Conservation (phyloP, 2,329 filamentous ascomycete species). For the Myriosclerotinia scirpicola region DNA sequence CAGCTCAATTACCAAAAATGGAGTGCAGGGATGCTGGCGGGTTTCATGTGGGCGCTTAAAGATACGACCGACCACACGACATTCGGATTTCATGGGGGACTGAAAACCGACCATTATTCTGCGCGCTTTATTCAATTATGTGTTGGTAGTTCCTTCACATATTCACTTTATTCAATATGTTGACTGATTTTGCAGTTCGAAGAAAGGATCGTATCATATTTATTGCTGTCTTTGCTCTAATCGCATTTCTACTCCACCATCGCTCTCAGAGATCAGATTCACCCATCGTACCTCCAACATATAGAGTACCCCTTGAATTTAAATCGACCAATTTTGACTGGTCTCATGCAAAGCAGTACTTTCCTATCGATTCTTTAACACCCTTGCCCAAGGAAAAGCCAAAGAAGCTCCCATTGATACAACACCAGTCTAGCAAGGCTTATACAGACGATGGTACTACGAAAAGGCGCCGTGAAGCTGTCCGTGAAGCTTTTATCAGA, state of each 20-base stretch:
- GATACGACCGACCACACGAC: too few species aligned
- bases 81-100: too few species aligned
- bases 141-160: conserved; percentile 10
- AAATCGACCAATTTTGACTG: conserved; percentile 6
- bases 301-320: conserved; percentile 11
- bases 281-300: neutral
- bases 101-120: neutral
- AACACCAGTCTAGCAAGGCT: conserved; percentile 9
- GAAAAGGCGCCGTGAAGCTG: conserved; percentile 23
- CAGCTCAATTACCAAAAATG: too few species aligned
- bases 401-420: neutral
- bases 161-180: conserved; percentile 6
- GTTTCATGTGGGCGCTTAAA: too few species aligned
- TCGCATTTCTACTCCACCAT: neutral
- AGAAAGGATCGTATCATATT: conserved; percentile 14
- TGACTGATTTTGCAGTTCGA: conserved; percentile 4
- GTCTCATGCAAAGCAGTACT: neutral
- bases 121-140: conserved; percentile 1
- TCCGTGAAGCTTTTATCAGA: conserved; percentile 31
- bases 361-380: conserved; percentile 3
- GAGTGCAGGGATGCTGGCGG: too few species aligned
- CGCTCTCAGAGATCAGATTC: neutral
- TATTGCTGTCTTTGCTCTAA: conserved; percentile 12
- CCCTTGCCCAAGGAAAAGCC: conserved; percentile 3
- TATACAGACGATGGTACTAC: neutral